phyloP scores from a whole-genome alignment of 305 asterid species.

The Nicotiana rustica region DNA sequence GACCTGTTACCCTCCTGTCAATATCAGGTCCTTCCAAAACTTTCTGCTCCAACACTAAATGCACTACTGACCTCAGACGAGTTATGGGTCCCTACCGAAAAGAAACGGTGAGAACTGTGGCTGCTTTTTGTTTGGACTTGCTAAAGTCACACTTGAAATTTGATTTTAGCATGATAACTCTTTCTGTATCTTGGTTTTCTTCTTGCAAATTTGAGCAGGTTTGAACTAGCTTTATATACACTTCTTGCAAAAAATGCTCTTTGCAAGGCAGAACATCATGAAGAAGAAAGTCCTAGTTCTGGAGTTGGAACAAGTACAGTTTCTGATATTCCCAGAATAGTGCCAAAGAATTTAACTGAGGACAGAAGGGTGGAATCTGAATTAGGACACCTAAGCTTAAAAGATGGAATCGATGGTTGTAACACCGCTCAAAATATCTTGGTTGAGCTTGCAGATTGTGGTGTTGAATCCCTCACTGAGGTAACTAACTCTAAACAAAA shows the following conservation, averaged over 20 bases:
- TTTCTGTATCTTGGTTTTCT: slow-evolving; percentile 22
- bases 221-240: slow-evolving; percentile 81
- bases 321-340: slow-evolving; percentile 56
- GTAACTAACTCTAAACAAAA: slow-evolving; percentile 47
- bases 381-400: slow-evolving; percentile 51
- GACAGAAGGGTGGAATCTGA: slow-evolving; percentile 58
- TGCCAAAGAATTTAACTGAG: slow-evolving; percentile 52
- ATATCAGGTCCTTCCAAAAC: slow-evolving; percentile 91
- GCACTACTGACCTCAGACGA: slow-evolving; percentile 93
- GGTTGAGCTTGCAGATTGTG: slow-evolving; percentile 72
- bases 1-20: slow-evolving; percentile 37
- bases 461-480: slow-evolving; percentile 67
- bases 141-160: slow-evolving; percentile 24
- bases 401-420: slow-evolving; percentile 61
- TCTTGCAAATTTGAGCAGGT: slow-evolving; percentile 53
- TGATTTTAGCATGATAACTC: not conserved
- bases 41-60: slow-evolving; percentile 87
- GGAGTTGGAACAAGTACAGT: slow-evolving; percentile 49
- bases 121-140: slow-evolving; percentile 35
- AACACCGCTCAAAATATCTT: slow-evolving; percentile 65
- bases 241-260: slow-evolving; percentile 71
- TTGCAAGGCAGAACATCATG: slow-evolving; percentile 61
- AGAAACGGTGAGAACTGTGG: slow-evolving; percentile 72
- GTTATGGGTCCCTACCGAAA: slow-evolving; percentile 97
- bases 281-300: slow-evolving; percentile 53